These are phyloP conservation scores for Aeschynomene evenia DNA, from an alignment of 306 rosid species.

Conservation along the genomic window DNA sequence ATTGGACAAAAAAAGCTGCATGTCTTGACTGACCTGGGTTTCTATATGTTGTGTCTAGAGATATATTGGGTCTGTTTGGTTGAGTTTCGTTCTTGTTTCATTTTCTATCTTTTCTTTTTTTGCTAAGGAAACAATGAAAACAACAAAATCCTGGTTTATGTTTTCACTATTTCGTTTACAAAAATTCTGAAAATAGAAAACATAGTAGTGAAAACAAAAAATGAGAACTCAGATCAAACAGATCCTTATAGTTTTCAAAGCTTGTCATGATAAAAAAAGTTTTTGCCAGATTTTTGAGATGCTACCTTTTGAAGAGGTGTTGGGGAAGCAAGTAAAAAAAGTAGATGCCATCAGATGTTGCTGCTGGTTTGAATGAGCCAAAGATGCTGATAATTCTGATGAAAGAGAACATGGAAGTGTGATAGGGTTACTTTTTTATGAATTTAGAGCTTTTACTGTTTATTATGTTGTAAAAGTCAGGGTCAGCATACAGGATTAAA, in stretches of 20 bases:
- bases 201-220: too few relatives aligned
- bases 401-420: neutral
- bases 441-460: neutral
- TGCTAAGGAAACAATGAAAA: too few relatives aligned
- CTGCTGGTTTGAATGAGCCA: neutral
- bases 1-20: neutral
- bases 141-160: too few relatives aligned
- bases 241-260: neutral
- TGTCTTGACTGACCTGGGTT: neutral
- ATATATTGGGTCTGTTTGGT: too few relatives aligned
- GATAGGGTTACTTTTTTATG: neutral
- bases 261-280: neutral
- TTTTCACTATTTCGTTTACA: too few relatives aligned
- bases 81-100: too few relatives aligned
- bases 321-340: constrained; percentile 14
- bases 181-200: too few relatives aligned
- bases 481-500: neutral
- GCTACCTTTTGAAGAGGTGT: neutral
- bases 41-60: neutral
- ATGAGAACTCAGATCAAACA: too few relatives aligned
- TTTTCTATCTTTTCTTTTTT: too few relatives aligned
- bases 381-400: constrained; percentile 2
- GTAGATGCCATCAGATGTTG: neutral
- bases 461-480: neutral
- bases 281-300: neutral